Conservation (phyloP, 1,284 basidiomycete genomes). For the Gymnopus androsaceus region DNA sequence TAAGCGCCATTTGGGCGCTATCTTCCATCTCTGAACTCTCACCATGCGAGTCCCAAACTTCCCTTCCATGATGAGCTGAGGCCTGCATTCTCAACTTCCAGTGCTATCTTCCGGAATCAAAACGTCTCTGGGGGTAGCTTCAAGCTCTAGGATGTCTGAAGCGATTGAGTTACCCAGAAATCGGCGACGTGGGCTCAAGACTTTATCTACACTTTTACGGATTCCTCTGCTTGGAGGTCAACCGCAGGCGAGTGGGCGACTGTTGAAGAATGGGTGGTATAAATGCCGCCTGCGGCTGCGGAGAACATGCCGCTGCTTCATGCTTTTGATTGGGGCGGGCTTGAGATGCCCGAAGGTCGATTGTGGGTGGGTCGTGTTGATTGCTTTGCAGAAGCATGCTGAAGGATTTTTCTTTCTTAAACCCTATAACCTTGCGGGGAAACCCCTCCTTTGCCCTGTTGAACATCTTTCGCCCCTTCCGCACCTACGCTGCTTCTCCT, state of each 20-base stretch:
- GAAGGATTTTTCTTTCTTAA: neutral
- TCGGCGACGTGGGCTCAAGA: constrained; percentile 34
- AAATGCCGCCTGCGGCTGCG: constrained; percentile 34
- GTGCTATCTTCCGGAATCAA: neutral
- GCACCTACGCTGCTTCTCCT: constrained; percentile 36
- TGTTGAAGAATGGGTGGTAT: constrained; percentile 42
- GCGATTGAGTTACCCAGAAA: neutral
- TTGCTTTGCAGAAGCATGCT: neutral
- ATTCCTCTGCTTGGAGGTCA: constrained; percentile 3
- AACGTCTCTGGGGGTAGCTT: neutral
- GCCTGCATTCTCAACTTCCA: too few relatives aligned
- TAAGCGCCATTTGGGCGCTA: too few relatives aligned
- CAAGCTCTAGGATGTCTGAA: neutral
- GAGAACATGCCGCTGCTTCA: constrained; percentile 32
- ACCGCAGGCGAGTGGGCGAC: constrained; percentile 37
- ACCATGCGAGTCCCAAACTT: too few relatives aligned
- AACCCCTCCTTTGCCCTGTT: constrained; percentile 10
- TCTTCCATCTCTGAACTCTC: too few relatives aligned
- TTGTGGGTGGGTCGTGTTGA: constrained; percentile 37
- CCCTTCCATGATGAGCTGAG: too few relatives aligned
- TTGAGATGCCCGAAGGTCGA: constrained; percentile 41
- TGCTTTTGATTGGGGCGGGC: constrained; percentile 50
- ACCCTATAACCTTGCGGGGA: neutral
- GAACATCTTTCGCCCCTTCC: constrained; percentile 6
- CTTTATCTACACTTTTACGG: constrained; percentile 21